phyloP scores from a whole-genome alignment of 1,139 yeast species.

The Pneumocystis canis region DNA sequence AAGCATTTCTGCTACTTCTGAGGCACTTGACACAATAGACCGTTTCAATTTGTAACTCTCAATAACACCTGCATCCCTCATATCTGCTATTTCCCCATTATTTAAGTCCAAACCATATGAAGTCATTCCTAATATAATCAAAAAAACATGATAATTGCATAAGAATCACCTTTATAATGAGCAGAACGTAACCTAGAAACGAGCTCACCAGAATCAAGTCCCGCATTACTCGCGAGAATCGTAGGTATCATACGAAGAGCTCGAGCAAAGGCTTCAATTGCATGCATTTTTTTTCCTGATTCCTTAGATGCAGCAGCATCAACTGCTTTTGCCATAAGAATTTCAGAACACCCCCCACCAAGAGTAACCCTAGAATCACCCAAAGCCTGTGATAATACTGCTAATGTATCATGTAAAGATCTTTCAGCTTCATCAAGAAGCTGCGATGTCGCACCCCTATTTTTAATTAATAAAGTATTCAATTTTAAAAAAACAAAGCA shows the following conservation, averaged over 20 bases:
- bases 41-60: conserved; percentile 83
- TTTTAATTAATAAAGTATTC: conserved; percentile 20
- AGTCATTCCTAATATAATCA: conserved; percentile 31
- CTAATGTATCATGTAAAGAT: conserved; percentile 89
- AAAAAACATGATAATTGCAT: neutral
- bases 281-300: conserved; percentile 85
- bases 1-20: conserved; percentile 87
- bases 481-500: neutral
- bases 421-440: conserved; percentile 95
- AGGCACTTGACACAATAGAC: conserved; percentile 91
- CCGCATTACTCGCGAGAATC: conserved; percentile 92
- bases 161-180: conserved; percentile 55
- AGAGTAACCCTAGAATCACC: conserved; percentile 85
- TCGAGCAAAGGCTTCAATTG: conserved; percentile 85
- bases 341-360: conserved; percentile 97
- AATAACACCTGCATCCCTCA: conserved; percentile 85
- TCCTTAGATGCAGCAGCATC: conserved; percentile 89
- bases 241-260: conserved; percentile 93
- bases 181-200: conserved; percentile 85
- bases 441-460: conserved; percentile 91
- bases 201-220: conserved; percentile 83
- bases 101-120: conserved; percentile 84
- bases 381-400: conserved; percentile 90
- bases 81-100: conserved; percentile 73
- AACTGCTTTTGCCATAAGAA: conserved; percentile 96